A percentile compares a stretch with the other conserved stretches of the same genome.
These are phyloP conservation scores for Clavispora phyllophila DNA, from an alignment of 805 yeast species.

Conservation along the genomic window DNA sequence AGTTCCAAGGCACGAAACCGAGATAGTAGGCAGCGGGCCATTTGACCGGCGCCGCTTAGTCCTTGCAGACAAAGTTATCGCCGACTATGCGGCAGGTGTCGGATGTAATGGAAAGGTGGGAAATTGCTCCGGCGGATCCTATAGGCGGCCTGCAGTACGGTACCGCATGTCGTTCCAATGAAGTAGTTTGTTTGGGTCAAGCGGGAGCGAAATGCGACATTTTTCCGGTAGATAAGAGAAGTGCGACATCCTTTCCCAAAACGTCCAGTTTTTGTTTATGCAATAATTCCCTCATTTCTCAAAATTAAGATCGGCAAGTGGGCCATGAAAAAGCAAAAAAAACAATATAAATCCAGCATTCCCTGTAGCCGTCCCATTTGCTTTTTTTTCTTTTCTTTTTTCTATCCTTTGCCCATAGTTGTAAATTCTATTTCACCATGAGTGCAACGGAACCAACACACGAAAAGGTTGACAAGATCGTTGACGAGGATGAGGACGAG, in stretches of 20 bases:
- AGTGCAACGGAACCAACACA: constrained; percentile 48
- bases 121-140: constrained; percentile 1
- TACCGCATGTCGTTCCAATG: background rate
- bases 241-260: constrained; percentile 15
- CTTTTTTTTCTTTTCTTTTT: constrained; percentile 3
- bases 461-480: constrained; percentile 49
- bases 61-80: background rate
- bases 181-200: background rate
- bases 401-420: constrained; percentile 11
- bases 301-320: constrained; percentile 7
- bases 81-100: background rate
- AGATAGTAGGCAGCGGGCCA: too few species aligned
- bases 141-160: background rate
- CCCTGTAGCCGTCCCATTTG: constrained; percentile 6
- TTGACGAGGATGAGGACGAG: constrained; percentile 46
- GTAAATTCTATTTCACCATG: constrained; percentile 14
- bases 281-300: constrained; percentile 16
- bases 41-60: background rate
- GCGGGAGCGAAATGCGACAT: constrained; percentile 1
- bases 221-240: background rate
- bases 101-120: background rate
- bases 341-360: constrained; percentile 13
- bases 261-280: constrained; percentile 17
- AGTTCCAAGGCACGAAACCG: too few species aligned
- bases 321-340: constrained; percentile 3